Base-by-base conservation (phyloP, 176 grass and related monocot species). In the Eragrostis nindensis region DNA sequence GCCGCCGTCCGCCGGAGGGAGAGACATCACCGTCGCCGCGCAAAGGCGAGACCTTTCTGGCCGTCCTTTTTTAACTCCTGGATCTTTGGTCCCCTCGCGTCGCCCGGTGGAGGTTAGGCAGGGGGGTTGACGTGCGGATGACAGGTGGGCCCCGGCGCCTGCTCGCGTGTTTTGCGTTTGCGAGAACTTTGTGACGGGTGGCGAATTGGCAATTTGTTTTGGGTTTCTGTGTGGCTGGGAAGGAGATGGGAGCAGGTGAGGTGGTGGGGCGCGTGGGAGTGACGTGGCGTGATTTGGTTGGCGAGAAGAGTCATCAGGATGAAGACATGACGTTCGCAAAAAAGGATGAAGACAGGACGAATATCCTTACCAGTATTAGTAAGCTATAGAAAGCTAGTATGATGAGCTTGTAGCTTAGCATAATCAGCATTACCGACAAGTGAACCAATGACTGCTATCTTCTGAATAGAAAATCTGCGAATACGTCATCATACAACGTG, bases 21-120 rank as follows among this genome's bases (percentile, higher is more conserved):
- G 78, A 76, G 83, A 86, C 88, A 90, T 90, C 83, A 66, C 57
- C 55, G 70, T 41, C 80, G 83, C 15, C 71, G 68, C 67, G 63
- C 52, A 81, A 68, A 81, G 55, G 82, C 63, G n/a, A 22, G 61
- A 68, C 70, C 49, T 42, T 80, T 71, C 26, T 29, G 64, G 18
- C 64, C 36, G 2, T 32, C 47, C 43, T 66, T 6, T 9, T 61
- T 15, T 18, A 26, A 62, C 13, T 62, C 77, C 39, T 62, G 62
- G 62, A 57, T 80, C 27, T 70, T 42, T 80, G 5, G 76, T 54
- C 64, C 54, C 47, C 53, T 54, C 18, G 53, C 41, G 18, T 14
- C 61, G 62, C 21, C 21, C 27, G 29, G 11, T 8, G 70, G 59
- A 65, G 70, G 19, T 6, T 41, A 64, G 70, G 59, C 25, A 8